Percentiles rank a stretch among this genome's conserved stretches.
Conservation (phyloP, 805 yeast genomes). For the Barnettozyma vustinii region DNA sequence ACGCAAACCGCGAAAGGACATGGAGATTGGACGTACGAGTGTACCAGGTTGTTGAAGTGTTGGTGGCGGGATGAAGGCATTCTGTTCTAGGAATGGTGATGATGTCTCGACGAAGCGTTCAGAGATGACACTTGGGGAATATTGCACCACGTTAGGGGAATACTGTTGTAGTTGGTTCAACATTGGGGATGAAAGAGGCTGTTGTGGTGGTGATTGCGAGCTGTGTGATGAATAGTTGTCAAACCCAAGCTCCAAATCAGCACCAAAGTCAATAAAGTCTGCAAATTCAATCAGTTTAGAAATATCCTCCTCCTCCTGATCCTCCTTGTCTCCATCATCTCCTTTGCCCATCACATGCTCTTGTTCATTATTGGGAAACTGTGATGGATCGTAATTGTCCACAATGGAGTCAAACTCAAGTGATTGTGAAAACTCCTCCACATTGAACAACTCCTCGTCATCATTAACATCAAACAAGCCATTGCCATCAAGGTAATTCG, state of each 20-base stretch:
- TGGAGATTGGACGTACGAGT: constrained; percentile 32
- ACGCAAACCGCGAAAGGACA: constrained; percentile 57
- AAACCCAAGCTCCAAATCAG: constrained; percentile 32
- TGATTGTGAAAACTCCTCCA: constrained; percentile 22
- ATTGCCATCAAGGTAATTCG: constrained; percentile 4
- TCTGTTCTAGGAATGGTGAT: constrained; percentile 21
- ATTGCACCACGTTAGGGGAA: neutral
- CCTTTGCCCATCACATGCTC: neutral
- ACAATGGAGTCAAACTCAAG: constrained; percentile 17
- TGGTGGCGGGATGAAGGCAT: constrained; percentile 13
- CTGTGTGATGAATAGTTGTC: constrained; percentile 14
- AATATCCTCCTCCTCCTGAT: constrained; percentile 29
- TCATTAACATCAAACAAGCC: constrained; percentile 5
- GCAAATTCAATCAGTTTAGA: constrained; percentile 41
- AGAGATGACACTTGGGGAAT: neutral
- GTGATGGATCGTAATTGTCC: constrained; percentile 4
- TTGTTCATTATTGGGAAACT: neutral
- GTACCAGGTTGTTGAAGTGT: neutral
- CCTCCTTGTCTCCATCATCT: constrained; percentile 3
- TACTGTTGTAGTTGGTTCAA: constrained; percentile 4
- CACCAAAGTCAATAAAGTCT: constrained; percentile 41
- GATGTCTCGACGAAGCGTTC: constrained; percentile 1
- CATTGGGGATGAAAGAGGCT: constrained; percentile 14
- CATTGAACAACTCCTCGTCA: constrained; percentile 23
- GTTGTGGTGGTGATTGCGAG: neutral